Conservation (phyloP, 805 yeast genomes). For the Suhomyces sp. region DNA sequence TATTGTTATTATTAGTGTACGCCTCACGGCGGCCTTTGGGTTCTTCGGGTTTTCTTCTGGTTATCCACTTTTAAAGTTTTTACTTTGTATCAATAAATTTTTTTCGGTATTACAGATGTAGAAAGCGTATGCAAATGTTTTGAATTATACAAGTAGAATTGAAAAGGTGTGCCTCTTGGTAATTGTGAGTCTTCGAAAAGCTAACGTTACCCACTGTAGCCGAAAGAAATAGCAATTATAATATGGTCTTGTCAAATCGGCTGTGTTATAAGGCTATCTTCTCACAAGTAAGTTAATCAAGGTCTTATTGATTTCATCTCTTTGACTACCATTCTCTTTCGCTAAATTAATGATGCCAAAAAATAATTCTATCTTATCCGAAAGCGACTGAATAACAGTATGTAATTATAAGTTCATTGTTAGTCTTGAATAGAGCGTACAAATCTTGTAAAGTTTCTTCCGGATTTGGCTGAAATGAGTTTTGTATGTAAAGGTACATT, state of each 20-base stretch:
- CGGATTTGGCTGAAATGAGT: constrained; percentile 42
- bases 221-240: too few relatives aligned
- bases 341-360: too few relatives aligned
- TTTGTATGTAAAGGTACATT: constrained; percentile 37
- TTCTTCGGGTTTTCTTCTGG: constrained; percentile 3
- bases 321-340: too few relatives aligned
- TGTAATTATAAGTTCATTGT: constrained; percentile 36
- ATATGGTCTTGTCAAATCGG: too few relatives aligned
- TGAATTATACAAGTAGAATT: too few relatives aligned
- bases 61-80: background rate
- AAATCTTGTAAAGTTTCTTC: constrained; percentile 39
- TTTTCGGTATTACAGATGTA: background rate
- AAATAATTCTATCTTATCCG: constrained; percentile 28
- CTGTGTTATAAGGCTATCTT: too few relatives aligned
- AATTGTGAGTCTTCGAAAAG: too few relatives aligned
- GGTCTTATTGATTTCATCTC: too few relatives aligned
- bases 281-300: too few relatives aligned
- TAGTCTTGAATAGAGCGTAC: constrained; percentile 27
- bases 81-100: constrained; percentile 1
- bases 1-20: constrained; percentile 4
- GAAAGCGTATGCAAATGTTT: too few relatives aligned
- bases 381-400: constrained; percentile 43
- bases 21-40: constrained; percentile 4
- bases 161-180: too few relatives aligned
- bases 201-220: too few relatives aligned